A percentile compares a stretch with the other conserved stretches of the same genome.
Evolutionary conservation across 805 yeast genomes (phyloP).

Genomic region (Yamadazyma takamatsuzukensis): DNA sequence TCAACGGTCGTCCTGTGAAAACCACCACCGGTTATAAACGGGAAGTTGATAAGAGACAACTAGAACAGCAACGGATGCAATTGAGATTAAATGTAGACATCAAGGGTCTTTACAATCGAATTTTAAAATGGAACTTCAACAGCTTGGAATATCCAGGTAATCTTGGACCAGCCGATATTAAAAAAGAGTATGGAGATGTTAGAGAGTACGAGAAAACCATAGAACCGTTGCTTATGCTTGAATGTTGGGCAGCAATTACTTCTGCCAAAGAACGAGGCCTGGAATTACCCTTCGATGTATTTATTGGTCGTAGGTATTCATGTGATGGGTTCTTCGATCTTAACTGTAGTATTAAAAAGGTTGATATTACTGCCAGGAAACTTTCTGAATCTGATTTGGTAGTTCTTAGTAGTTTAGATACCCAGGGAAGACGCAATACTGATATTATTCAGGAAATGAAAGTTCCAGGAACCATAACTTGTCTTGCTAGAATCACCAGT

Average conservation of each 20-base stretch:
- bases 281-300: constrained; percentile 58
- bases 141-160: constrained; percentile 55
- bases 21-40: constrained; percentile 15
- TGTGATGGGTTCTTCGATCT: constrained; percentile 88
- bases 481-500: constrained; percentile 78
- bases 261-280: constrained; percentile 64
- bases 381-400: constrained; percentile 75
- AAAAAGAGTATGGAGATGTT: constrained; percentile 54
- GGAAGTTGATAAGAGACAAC: constrained; percentile 35
- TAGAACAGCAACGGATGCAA: constrained; percentile 75
- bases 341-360: constrained; percentile 63
- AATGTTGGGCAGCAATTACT: constrained; percentile 90
- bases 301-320: constrained; percentile 75
- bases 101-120: constrained; percentile 64
- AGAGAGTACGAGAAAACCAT: constrained; percentile 66
- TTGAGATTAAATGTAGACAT: constrained; percentile 73
- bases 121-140: constrained; percentile 74
- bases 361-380: constrained; percentile 46
- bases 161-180: constrained; percentile 21
- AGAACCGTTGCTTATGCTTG: constrained; percentile 79
- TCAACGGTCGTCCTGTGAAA: constrained; percentile 38
- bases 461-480: constrained; percentile 39
- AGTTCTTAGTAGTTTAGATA: constrained; percentile 26
- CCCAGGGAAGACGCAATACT: too few species aligned
- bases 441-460: constrained; percentile 17